Percentiles rank a stretch among this genome's conserved stretches.
These are phyloP conservation scores for Maudiozyma saulgeensis DNA, from an alignment of 805 yeast genomes.

Conservation along the genomic window DNA sequence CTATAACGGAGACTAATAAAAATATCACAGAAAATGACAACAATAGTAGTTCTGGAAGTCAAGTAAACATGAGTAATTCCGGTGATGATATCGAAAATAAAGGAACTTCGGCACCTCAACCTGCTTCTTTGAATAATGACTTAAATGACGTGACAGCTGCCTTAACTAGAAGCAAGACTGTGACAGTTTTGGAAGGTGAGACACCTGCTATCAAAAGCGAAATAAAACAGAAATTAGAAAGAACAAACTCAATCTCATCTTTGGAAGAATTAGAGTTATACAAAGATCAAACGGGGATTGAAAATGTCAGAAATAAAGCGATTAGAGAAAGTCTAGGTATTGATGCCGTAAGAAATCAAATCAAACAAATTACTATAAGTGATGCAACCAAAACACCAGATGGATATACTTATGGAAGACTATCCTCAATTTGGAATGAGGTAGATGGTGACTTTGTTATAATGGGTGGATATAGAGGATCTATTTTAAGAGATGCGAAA, in stretches of 20 bases:
- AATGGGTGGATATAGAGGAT: constrained; percentile 85
- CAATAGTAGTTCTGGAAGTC: neutral
- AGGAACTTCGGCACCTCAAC: neutral
- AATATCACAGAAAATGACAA: neutral
- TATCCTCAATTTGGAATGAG: constrained; percentile 43
- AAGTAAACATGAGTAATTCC: neutral
- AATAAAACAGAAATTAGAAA: constrained; percentile 30
- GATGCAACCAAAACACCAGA: constrained; percentile 17
- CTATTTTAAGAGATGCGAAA: constrained; percentile 54
- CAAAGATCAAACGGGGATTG: constrained; percentile 45
- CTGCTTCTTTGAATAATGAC: neutral
- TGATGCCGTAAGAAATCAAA: constrained; percentile 25
- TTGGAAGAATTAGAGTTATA: constrained; percentile 54
- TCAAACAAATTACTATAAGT: constrained; percentile 16
- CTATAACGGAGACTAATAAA: constrained; percentile 7
- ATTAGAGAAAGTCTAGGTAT: constrained; percentile 53
- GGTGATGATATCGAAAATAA: neutral
- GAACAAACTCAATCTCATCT: constrained; percentile 52
- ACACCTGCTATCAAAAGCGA: constrained; percentile 2
- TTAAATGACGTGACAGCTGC: neutral
- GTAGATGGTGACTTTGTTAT: constrained; percentile 72
- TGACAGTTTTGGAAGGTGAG: neutral
- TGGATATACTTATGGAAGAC: constrained; percentile 16
- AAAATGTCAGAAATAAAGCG: constrained; percentile 61
- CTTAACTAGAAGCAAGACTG: neutral